phyloP scores from a whole-genome alignment of 225 moss, liverwort and hornwort genomes.

The Thuidium tamariscinum region DNA sequence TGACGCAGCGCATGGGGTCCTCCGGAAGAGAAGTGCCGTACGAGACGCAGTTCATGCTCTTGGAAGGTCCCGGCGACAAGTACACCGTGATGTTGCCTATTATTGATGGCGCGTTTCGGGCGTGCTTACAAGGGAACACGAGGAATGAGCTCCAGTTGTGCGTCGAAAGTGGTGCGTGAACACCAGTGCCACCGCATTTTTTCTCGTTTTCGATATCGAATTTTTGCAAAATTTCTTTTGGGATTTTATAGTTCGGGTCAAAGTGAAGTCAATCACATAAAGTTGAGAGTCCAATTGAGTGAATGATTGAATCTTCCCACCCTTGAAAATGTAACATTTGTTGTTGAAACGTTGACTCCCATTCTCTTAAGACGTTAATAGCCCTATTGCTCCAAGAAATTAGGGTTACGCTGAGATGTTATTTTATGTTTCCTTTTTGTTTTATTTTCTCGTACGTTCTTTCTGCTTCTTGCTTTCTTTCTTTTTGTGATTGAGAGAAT shows the following conservation, averaged over 20 bases:
- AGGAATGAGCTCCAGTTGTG: slow-evolving; percentile 69
- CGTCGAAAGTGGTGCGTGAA: slow-evolving; percentile 78
- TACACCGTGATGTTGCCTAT: slow-evolving; percentile 77
- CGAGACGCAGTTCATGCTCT: slow-evolving; percentile 87
- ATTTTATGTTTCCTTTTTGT: neutral
- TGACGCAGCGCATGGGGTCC: slow-evolving; percentile 94
- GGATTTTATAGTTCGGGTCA: too few species aligned
- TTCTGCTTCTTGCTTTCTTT: neutral
- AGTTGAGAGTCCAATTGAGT: neutral
- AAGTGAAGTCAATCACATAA: neutral
- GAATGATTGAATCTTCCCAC: neutral
- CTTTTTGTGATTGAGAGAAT: neutral
- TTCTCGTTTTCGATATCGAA: neutral
- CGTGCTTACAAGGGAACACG: slow-evolving; percentile 69
- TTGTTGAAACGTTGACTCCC: neutral
- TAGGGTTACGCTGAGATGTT: too few species aligned
- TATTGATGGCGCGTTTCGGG: slow-evolving; percentile 72
- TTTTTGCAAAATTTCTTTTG: neutral
- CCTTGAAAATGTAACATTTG: neutral
- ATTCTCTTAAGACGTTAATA: neutral
- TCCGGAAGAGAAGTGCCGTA: slow-evolving; percentile 57
- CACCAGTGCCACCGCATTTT: neutral
- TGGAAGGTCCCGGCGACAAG: slow-evolving; percentile 31
- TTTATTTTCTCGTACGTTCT: neutral
- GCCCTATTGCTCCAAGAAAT: neutral